Base-by-base conservation (phyloP, 2,329 filamentous ascomycete species). In the Plenodomus lindquistii region DNA sequence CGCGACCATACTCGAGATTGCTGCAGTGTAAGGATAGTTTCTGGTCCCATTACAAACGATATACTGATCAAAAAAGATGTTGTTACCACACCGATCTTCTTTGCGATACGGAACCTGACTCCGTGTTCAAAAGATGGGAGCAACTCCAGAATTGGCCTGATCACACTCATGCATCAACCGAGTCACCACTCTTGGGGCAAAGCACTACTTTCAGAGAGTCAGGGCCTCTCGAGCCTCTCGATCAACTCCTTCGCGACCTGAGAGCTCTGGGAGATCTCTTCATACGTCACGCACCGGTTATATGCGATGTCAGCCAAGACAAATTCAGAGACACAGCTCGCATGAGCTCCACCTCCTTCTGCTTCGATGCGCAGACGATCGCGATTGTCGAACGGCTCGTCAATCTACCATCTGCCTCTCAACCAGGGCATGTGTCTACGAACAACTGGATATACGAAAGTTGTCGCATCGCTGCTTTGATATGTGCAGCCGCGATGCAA, bases 371-470 rank as follows among this genome's bases (percentile, higher is more conserved):
- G 2, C 56, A 48, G 16, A 27, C 63, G 2, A 24, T 40, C 6
- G 52, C 37, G 5, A 62, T 70, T 16, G 46, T 48, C 10, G 45
- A 54, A 10, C 62, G 58, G 29, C 17, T 67, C 7, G 39, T 43
- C 1, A 40, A 46, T 7, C 36, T 65, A 11, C 62, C 65, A 17
- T 60, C 61, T n/a, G 67, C 67, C 6, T 46, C 58, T 15, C 54
- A 47, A 2, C 52, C 57, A 24, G 60, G 54, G 17, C 44, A 59
- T 6, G 44, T 57, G 8, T 57, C 52, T 1, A 57, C 57, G 2
- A 54, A 59, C 15, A 66, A 70, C 42, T 69, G 60, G 59, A 40
- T 71, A 6, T 72, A 70, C 42, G 70, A 73, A 43, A 51, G 68
- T 9, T 67, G 64, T 39, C 69, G 71, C 16, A 59, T 73, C 27